Conservation (phyloP, 805 yeast species). For the Blastobotrys peoriensis region DNA sequence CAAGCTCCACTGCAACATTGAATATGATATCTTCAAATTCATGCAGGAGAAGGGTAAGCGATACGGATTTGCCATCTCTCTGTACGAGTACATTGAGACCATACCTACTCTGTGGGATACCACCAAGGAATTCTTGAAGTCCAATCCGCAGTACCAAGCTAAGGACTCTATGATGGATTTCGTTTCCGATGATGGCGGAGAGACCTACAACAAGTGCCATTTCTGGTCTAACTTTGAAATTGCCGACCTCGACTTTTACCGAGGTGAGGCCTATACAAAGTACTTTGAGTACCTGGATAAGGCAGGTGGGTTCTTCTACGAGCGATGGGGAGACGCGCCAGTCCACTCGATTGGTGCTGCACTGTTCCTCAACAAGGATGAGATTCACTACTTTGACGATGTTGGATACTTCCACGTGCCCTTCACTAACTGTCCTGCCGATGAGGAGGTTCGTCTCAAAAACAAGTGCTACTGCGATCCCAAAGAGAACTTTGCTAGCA, state of each 20-base stretch:
- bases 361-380: conserved; percentile 43
- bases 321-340: conserved; percentile 79
- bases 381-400: conserved; percentile 55
- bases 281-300: conserved; percentile 53
- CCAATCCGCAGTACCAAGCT: conserved; percentile 53
- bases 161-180: conserved; percentile 62
- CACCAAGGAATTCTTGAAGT: conserved; percentile 55
- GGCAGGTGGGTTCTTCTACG: conserved; percentile 65
- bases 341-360: conserved; percentile 62
- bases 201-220: conserved; percentile 75
- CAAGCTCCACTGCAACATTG: conserved; percentile 67
- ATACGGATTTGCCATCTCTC: conserved; percentile 71
- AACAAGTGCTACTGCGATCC: conserved; percentile 72
- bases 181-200: conserved; percentile 64
- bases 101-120: conserved; percentile 73
- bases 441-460: conserved; percentile 41
- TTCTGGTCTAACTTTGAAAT: conserved; percentile 79
- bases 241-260: conserved; percentile 52
- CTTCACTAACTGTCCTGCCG: conserved; percentile 50
- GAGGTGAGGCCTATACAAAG: conserved; percentile 46
- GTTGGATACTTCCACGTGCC: conserved; percentile 56
- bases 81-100: conserved; percentile 64
- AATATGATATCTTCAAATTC: conserved; percentile 72
- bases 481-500: conserved; percentile 39
- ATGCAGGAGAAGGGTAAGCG: conserved; percentile 69